Percentiles rank a stretch among this genome's conserved stretches.
These are phyloP conservation scores for Arthrobotrys conoides DNA, from an alignment of 2,329 filamentous ascomycete genomes.

Conservation along the genomic window DNA sequence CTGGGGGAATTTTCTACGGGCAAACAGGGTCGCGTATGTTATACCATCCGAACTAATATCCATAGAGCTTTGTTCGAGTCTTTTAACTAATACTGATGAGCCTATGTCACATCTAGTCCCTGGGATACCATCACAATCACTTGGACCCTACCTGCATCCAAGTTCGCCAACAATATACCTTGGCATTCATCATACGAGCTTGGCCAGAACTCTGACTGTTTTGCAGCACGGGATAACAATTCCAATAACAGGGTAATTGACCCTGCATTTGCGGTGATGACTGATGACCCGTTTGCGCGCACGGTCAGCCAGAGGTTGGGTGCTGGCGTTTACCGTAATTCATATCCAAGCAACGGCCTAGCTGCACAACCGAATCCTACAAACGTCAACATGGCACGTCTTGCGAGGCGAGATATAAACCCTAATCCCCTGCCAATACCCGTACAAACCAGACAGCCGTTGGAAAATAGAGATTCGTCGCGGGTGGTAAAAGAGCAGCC, in stretches of 20 bases:
- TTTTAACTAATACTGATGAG: background rate
- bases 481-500: background rate
- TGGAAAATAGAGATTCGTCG: background rate
- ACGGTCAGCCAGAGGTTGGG: background rate
- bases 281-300: slow-evolving; percentile 13
- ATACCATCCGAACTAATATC: no score
- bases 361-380: background rate
- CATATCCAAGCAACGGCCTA: background rate
- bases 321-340: background rate
- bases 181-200: slow-evolving; percentile 26
- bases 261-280: slow-evolving; percentile 33
- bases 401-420: background rate
- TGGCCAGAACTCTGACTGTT: slow-evolving; percentile 10
- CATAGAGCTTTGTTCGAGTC: no score
- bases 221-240: background rate
- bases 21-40: slow-evolving; percentile 38
- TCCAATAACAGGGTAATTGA: slow-evolving; percentile 8
- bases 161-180: background rate
- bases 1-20: slow-evolving; percentile 13
- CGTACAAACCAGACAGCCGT: background rate
- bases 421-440: background rate
- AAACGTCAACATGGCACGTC: background rate
- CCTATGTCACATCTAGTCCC: background rate
- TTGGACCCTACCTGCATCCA: slow-evolving; percentile 9
- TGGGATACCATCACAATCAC: slow-evolving; percentile 22